Evolutionary conservation across 2,329 filamentous ascomycete genomes (phyloP).

Genomic region (Venturia effusa): DNA sequence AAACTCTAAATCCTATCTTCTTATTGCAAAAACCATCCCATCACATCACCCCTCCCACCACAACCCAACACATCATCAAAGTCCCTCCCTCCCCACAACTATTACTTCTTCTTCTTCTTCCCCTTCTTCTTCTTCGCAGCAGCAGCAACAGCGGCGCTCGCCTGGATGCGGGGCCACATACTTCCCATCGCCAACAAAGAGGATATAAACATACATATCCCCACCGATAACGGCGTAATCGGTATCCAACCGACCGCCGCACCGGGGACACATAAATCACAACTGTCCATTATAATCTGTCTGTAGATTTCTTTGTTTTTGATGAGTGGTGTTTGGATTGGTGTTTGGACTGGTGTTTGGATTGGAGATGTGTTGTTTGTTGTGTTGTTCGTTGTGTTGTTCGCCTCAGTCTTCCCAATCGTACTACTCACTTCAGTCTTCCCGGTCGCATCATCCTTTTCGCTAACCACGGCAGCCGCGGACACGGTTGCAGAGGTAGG

Average conservation of each 20-base stretch:
- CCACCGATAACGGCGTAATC: constrained; percentile 41
- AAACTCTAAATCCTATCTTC: no score
- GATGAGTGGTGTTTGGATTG: not conserved
- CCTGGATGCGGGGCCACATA: constrained; percentile 40
- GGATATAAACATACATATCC: constrained; percentile 48
- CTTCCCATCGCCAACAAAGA: constrained; percentile 50
- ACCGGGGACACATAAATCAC: constrained; percentile 55
- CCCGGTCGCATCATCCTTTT: not conserved
- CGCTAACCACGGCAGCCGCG: not conserved
- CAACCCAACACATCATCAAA: not conserved
- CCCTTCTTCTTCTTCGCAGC: constrained; percentile 2
- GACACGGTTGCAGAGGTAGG: not conserved
- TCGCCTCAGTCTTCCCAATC: no score
- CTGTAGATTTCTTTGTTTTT: constrained; percentile 21
- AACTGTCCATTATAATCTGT: constrained; percentile 43
- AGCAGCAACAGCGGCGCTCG: not conserved
- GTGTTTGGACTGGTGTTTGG: not conserved
- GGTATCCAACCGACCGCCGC: constrained; percentile 50
- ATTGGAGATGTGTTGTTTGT: no score
- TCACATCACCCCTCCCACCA: no score
- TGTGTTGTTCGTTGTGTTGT: no score
- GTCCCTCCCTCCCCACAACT: no score
- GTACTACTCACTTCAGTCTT: no score
- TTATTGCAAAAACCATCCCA: no score
- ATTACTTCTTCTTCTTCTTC: no score